phyloP scores from a whole-genome alignment of 169 alveolate species.

The Eimeria sp. region DNA sequence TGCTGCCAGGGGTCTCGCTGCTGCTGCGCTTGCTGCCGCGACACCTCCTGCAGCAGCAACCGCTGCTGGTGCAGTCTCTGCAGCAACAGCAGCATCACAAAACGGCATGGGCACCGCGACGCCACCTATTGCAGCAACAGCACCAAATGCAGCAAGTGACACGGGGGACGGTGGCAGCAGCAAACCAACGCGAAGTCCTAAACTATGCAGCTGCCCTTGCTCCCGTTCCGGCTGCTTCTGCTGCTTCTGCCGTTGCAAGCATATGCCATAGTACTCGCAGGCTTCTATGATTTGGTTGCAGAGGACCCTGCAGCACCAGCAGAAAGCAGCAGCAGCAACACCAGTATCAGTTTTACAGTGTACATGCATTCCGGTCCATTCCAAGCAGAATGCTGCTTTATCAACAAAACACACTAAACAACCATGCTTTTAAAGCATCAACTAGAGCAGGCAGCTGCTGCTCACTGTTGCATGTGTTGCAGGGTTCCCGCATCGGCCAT shows the following conservation, averaged over 20 bases:
- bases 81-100: constrained; percentile 70
- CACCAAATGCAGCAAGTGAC: constrained; percentile 39
- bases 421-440: neutral
- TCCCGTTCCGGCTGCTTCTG: constrained; percentile 21
- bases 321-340: constrained; percentile 2
- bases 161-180: constrained; percentile 45
- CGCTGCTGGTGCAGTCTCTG: constrained; percentile 63
- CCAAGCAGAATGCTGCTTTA: neutral
- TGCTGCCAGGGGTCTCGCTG: constrained; percentile 64
- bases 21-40: constrained; percentile 62
- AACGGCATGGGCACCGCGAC: constrained; percentile 50
- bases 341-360: neutral
- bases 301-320: constrained; percentile 44
- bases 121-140: constrained; percentile 54
- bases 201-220: constrained; percentile 41
- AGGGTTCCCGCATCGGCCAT: constrained; percentile 12
- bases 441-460: neutral
- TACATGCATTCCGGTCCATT: neutral
- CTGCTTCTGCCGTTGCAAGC: constrained; percentile 18
- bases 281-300: constrained; percentile 30
- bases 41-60: constrained; percentile 74
- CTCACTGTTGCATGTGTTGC: constrained; percentile 66
- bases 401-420: neutral
- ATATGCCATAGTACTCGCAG: constrained; percentile 58
- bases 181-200: constrained; percentile 46